Evolutionary conservation across 2,329 filamentous ascomycete genomes (phyloP).

Genomic region (Colletotrichum navitas): DNA sequence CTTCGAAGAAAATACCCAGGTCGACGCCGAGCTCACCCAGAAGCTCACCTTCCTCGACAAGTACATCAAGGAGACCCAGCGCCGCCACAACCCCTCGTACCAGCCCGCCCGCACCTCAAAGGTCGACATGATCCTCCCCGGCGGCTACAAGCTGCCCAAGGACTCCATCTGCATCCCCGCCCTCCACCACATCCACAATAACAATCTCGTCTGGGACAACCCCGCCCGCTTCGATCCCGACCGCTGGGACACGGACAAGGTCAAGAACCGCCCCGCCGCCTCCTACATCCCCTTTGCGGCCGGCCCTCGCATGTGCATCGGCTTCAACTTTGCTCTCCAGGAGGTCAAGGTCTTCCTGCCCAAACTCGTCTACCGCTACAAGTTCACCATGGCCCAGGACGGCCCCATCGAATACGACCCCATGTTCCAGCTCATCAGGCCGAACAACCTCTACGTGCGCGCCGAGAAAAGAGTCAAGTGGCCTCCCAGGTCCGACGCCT

Average conservation of each 20-base stretch:
- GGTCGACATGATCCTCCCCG: conserved; percentile 68
- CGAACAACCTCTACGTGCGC: conserved; percentile 66
- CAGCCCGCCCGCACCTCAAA: conserved; percentile 70
- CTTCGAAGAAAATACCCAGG: conserved; percentile 56
- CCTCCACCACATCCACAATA: conserved; percentile 65
- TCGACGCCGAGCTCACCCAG: conserved; percentile 61
- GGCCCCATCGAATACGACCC: conserved; percentile 69
- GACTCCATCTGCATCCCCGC: conserved; percentile 66
- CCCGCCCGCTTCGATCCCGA: conserved; percentile 70
- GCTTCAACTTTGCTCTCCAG: conserved; percentile 73
- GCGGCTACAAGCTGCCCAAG: conserved; percentile 67
- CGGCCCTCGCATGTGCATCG: conserved; percentile 70
- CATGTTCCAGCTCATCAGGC: conserved; percentile 69
- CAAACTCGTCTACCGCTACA: conserved; percentile 70
- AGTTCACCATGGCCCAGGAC: conserved; percentile 64
- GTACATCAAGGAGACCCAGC: conserved; percentile 72
- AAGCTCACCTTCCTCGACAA: conserved; percentile 66
- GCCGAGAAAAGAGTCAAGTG: conserved; percentile 63
- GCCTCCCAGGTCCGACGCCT: conserved; percentile 51
- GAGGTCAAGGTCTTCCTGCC: conserved; percentile 71
- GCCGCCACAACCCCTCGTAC: conserved; percentile 71
- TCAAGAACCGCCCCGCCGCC: conserved; percentile 64
- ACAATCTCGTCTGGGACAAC: conserved; percentile 69
- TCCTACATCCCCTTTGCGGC: conserved; percentile 71
- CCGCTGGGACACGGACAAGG: conserved; percentile 67